These are phyloP conservation scores for Xylaria sp. DNA, from an alignment of 2,329 filamentous ascomycete species.

Conservation along the genomic window DNA sequence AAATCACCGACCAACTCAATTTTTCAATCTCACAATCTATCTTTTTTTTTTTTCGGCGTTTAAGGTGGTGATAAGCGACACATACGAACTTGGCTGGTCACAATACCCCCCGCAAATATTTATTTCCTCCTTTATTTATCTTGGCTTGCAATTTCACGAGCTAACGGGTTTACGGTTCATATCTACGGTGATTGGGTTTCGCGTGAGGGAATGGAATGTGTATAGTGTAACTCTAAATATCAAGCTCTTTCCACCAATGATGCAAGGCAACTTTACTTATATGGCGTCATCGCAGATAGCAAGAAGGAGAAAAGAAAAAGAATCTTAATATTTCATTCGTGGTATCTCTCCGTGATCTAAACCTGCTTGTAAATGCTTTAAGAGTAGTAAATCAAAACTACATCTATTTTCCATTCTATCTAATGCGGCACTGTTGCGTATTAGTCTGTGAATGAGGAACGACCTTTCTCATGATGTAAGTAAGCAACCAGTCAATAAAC, in stretches of 20 bases:
- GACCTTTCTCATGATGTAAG: too few relatives aligned
- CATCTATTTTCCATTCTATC: background rate
- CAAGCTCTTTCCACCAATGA: background rate
- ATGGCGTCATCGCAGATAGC: too few relatives aligned
- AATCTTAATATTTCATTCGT: background rate
- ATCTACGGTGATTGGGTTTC: too few relatives aligned
- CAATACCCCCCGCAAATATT: slow-evolving; percentile 21
- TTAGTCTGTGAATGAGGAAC: background rate
- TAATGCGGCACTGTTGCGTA: too few relatives aligned
- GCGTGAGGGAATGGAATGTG: background rate
- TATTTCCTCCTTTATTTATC: background rate
- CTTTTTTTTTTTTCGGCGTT: slow-evolving; percentile 13
- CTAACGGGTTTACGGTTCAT: background rate
- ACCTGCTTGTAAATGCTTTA: background rate
- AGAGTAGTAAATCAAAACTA: background rate
- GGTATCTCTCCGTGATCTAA: background rate
- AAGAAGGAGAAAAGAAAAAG: background rate
- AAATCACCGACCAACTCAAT: too few relatives aligned
- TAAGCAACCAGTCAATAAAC: background rate
- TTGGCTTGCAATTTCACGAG: background rate
- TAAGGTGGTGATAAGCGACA: slow-evolving; percentile 4
- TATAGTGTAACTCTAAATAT: background rate
- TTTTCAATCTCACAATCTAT: background rate
- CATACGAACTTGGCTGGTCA: slow-evolving; percentile 1
- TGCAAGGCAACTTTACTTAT: background rate